These are phyloP conservation scores for Colletotrichum orbiculare DNA, from an alignment of 2,329 filamentous ascomycete genomes.

Conservation along the genomic window DNA sequence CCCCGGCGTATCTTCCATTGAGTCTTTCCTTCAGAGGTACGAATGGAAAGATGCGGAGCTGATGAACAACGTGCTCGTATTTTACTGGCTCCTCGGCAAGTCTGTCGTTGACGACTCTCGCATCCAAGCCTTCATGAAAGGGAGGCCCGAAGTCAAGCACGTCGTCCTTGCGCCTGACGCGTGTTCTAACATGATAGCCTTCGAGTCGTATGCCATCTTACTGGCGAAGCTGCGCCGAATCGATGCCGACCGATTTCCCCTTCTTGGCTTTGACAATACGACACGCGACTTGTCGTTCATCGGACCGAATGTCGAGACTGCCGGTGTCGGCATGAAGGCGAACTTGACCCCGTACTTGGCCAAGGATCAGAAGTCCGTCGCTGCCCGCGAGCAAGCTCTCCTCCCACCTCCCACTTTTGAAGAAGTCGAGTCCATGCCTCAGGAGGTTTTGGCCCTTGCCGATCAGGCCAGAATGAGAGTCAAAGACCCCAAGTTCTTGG, in stretches of 20 bases:
- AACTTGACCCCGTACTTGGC: slow-evolving; percentile 60
- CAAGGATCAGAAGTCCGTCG: slow-evolving; percentile 47
- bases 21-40: slow-evolving; percentile 73
- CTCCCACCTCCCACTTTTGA: slow-evolving; percentile 53
- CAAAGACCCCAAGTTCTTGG: slow-evolving; percentile 57
- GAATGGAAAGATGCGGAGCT: slow-evolving; percentile 77
- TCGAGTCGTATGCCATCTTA: slow-evolving; percentile 74
- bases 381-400: slow-evolving; percentile 37
- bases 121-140: slow-evolving; percentile 76
- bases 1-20: slow-evolving; percentile 76
- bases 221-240: slow-evolving; percentile 77
- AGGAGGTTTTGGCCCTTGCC: slow-evolving; percentile 64
- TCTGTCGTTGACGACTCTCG: slow-evolving; percentile 71
- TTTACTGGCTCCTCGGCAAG: slow-evolving; percentile 86
- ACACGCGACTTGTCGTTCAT: slow-evolving; percentile 37
- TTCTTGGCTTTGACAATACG: slow-evolving; percentile 74
- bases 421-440: slow-evolving; percentile 52
- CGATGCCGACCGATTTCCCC: slow-evolving; percentile 77
- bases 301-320: slow-evolving; percentile 49
- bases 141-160: slow-evolving; percentile 73
- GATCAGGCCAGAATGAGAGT: slow-evolving; percentile 56
- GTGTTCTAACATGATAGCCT: slow-evolving; percentile 79
- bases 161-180: slow-evolving; percentile 80
- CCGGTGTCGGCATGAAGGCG: slow-evolving; percentile 56
- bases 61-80: slow-evolving; percentile 72